Evolutionary conservation across 169 alveolate species (phyloP), one percentile per base, ranked within the genome.

Genomic region (Plasmodium fragile): DNA sequence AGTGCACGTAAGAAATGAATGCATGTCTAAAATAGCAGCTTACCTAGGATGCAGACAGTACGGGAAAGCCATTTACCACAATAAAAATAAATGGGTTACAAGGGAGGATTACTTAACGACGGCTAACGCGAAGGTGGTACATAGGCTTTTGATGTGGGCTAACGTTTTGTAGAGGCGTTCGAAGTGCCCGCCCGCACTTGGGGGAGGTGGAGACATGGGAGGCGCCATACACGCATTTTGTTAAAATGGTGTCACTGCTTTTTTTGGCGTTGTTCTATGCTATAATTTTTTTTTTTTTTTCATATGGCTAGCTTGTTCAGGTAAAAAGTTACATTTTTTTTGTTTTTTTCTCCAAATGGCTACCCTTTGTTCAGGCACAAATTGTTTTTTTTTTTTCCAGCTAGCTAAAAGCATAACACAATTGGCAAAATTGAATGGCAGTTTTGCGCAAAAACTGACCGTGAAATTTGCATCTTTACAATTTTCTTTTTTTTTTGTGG

Each of bases 11-110:
- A 91, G 81, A 81, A 65, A 91, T 16, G 28, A 80, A 11, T 18
- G 82, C 32, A 91, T 91, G 94, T 43, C 92, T 10, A 78, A 91
- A 36, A 91, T 91, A 59, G 91, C 94, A 30, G 81, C 94, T 34
- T 91, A 91, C 72, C 73, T 91, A 30, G 94, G 94, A 3, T 41
- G 94, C 22, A 91, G 73, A 39, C 80, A 80, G 82, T 91, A 91
- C 72, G 92, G 81, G 28, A 91, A 91, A 91, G 28, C 73, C 36
- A 79, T 91, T 49, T 91, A 45, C 65, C 53, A 69, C 41, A 91
- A 91, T 69, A 53, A 81, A 81, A 91, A 91, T 43, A 91, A 91
- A 75, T 91, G 94, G 94, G 43, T 91, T 69, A 79, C 82, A 3
- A 30, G 92, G 30, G 49, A 91, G 13, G 94, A 91, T 45, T 91